Evolutionary conservation across 2,329 filamentous ascomycete genomes (phyloP).

Genomic region (Tolypocladium ovalisporum): DNA sequence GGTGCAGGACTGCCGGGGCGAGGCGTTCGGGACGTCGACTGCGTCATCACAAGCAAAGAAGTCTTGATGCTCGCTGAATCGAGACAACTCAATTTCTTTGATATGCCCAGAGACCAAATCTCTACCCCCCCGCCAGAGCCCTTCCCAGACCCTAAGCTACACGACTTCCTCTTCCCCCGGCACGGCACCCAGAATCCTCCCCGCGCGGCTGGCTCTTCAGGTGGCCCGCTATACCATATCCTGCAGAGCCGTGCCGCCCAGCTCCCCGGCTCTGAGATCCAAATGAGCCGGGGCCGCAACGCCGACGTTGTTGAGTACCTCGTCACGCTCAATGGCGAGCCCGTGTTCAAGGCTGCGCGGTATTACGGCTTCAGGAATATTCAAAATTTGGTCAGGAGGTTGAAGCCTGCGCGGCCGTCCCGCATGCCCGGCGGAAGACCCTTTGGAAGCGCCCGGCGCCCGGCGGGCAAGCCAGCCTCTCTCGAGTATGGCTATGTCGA

Average conservation of each 20-base stretch:
- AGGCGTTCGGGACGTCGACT: constrained; percentile 81
- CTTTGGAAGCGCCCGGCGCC: constrained; percentile 43
- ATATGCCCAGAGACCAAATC: constrained; percentile 50
- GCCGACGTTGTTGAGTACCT: constrained; percentile 82
- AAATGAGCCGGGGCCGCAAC: constrained; percentile 69
- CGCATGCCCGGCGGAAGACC: constrained; percentile 68
- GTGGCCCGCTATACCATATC: constrained; percentile 80
- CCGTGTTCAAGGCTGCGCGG: constrained; percentile 68
- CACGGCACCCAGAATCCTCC: constrained; percentile 30
- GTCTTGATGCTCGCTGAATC: constrained; percentile 80
- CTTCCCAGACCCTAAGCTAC: constrained; percentile 65
- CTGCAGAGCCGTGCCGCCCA: constrained; percentile 62
- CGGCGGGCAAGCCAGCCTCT: constrained; percentile 33
- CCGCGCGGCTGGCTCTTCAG: constrained; percentile 63
- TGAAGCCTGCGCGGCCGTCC: constrained; percentile 71
- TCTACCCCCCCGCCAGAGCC: constrained; percentile 26
- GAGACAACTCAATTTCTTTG: constrained; percentile 66
- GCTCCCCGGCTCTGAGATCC: constrained; percentile 61
- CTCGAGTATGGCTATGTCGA: constrained; percentile 86
- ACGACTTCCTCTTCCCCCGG: constrained; percentile 65
- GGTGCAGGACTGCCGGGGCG: constrained; percentile 33
- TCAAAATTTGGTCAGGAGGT: constrained; percentile 85
- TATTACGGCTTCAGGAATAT: constrained; percentile 99
- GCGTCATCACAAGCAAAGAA: constrained; percentile 94
- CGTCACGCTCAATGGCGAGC: constrained; percentile 45